A percentile compares a stretch with the other conserved stretches of the same genome.
Conservation (phyloP, 129 eudicot genomes). For the Artemisia argyi region DNA sequence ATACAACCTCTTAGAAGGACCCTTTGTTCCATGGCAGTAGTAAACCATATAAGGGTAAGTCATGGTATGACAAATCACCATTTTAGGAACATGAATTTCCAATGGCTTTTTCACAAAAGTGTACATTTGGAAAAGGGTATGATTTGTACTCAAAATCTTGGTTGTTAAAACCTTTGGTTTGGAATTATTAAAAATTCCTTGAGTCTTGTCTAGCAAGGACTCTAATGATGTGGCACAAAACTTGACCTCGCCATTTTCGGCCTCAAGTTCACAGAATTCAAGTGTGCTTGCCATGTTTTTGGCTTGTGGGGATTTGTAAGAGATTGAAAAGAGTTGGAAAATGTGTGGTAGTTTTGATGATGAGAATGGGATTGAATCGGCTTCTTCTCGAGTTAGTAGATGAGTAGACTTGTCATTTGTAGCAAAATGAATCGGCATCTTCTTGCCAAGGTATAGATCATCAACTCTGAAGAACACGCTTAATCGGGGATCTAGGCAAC, state of each 20-base stretch:
- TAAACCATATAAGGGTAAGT: conserved; percentile 39
- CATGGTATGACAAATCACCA: conserved; percentile 44
- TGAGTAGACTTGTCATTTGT: conserved; percentile 47
- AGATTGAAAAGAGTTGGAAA: conserved; percentile 11
- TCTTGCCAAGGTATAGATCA: conserved; percentile 52
- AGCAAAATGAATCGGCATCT: conserved; percentile 55
- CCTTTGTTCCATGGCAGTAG: conserved; percentile 37
- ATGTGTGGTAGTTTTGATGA: conserved; percentile 25
- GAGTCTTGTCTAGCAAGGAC: conserved; percentile 33
- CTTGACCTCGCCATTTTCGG: conserved; percentile 24
- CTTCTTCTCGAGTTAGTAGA: conserved; percentile 30
- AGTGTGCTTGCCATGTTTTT: conserved; percentile 34
- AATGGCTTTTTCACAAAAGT: conserved; percentile 31
- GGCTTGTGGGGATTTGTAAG: conserved; percentile 28
- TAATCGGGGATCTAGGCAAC: conserved; percentile 48
- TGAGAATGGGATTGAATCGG: conserved; percentile 34
- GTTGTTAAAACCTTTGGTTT: conserved; percentile 30
- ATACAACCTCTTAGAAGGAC: conserved; percentile 24
- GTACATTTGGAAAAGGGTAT: conserved; percentile 31
- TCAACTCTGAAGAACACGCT: conserved; percentile 55
- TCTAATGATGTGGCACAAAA: conserved; percentile 43
- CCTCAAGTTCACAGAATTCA: conserved; percentile 33
- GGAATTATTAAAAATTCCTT: conserved; percentile 24
- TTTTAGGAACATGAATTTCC: conserved; percentile 27
- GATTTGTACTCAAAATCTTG: conserved; percentile 17